Evolutionary conservation across 2,329 filamentous ascomycete genomes (phyloP), one percentile per base, ranked within the genome.

Genomic region (Orbilia javanica): DNA sequence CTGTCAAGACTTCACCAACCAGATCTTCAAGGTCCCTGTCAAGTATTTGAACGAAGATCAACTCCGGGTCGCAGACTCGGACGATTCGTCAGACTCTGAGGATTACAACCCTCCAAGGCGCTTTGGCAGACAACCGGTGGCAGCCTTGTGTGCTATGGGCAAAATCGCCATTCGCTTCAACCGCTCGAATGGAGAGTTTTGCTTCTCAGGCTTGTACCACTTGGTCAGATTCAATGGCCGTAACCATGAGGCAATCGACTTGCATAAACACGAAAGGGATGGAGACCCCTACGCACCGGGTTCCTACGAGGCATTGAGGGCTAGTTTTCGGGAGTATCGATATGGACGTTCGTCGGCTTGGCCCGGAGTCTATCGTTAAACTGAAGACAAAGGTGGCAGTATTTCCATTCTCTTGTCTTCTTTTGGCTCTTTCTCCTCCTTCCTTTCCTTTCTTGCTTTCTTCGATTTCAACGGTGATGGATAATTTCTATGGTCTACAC

Each of bases 201-300:
- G 13, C 11, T 69, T 77, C 36, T 77, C 72, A 0, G 72, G 72
- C 1, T n/a, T 65, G n/a, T 77, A 77, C 22, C 72, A 77, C 15
- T 15, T 42, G 7, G n/a, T 70, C 11, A 29, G 31, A 2, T 27
- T 77, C 13, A 29, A 36, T 10, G 55, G 55, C 2, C 34, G 18
- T 5, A 18, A 44, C 13, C 27, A 13, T 6, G n/a, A 4, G 11
- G 25, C 7, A 46, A 57, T 68, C 13, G 72, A 77, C 34, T 62
- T 60, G 6, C 39, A 70, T 25, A 39, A 39, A 18, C 15, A 36
- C 22, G 55, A 64, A 34, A 52, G 27, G 18, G 18, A 57, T 22
- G 52, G 52, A 3, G 22, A 18, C 22, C 42, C 57, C 1, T 44
- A 46, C 7, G 57, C 42, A 15, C 13, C 36, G 8, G 36, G 36